phyloP scores from a whole-genome alignment of 73 alveolate genomes.

The Tetrahymena borealis region DNA sequence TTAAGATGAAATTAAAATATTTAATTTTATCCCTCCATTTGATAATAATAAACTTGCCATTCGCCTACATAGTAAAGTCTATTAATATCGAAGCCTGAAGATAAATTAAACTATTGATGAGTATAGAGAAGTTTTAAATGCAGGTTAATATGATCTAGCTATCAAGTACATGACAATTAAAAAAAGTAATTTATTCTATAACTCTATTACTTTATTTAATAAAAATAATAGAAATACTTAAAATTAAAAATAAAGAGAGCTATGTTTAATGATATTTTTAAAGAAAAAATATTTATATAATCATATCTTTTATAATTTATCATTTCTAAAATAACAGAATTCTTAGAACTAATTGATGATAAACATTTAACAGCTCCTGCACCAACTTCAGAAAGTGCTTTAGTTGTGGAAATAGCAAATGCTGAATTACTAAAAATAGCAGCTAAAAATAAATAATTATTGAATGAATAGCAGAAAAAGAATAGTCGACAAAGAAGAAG shows the following conservation, averaged over 20 bases:
- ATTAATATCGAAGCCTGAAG: neutral
- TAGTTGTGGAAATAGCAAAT: neutral
- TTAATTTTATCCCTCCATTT: neutral
- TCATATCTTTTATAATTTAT: too few species aligned
- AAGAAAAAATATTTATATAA: too few species aligned
- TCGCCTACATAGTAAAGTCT: neutral
- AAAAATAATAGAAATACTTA: neutral
- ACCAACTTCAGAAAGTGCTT: neutral
- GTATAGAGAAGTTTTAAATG: neutral
- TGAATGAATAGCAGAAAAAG: neutral
- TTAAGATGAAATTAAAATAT: neutral
- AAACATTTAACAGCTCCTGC: neutral
- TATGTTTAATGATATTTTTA: too few species aligned
- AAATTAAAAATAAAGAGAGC: too few species aligned
- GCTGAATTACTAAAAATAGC: neutral
- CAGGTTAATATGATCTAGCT: neutral
- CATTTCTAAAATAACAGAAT: neutral
- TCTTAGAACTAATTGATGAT: neutral
- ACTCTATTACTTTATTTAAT: neutral
- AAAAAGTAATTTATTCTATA: neutral
- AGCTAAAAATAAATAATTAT: neutral
- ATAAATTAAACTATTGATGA: neutral
- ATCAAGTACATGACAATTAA: neutral
- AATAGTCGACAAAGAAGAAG: neutral
- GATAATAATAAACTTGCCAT: neutral